Evolutionary conservation across 23 red algal species (phyloP).

Genomic region (Gracilaria caudata): DNA sequence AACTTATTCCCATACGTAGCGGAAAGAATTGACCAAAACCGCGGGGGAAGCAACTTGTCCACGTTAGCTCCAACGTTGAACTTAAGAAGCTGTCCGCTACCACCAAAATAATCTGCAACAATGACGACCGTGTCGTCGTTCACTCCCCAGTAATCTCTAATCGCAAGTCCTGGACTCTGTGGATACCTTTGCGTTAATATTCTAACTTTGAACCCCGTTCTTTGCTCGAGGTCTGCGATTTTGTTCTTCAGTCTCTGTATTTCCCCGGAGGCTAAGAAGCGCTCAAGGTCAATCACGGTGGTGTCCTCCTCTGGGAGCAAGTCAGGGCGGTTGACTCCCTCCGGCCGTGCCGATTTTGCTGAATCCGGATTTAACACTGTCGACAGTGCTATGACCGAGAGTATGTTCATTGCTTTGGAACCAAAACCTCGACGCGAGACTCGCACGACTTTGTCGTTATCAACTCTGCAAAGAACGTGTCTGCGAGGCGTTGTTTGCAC

Average conservation of each 20-base stretch:
- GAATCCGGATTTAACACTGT: not conserved
- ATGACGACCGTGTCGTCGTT: constrained; percentile 94
- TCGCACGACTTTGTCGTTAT: not conserved
- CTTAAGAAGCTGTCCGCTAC: constrained; percentile 88
- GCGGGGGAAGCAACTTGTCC: constrained; percentile 78
- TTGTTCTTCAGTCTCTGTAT: constrained; percentile 33
- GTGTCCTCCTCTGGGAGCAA: constrained; percentile 62
- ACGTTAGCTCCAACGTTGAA: constrained; percentile 94
- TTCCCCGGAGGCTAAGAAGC: constrained; percentile 80
- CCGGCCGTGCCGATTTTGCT: constrained; percentile 48
- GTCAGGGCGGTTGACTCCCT: constrained; percentile 88
- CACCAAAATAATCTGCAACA: constrained; percentile 96
- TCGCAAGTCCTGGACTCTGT: constrained; percentile 85
- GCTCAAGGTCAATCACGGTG: constrained; percentile 86
- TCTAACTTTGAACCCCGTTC: constrained; percentile 88
- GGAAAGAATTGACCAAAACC: constrained; percentile 87
- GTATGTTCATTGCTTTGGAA: not conserved
- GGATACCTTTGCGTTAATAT: constrained; percentile 95
- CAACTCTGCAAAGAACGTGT: not conserved
- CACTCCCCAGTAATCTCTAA: constrained; percentile 96
- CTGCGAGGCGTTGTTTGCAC: not conserved
- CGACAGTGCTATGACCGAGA: not conserved
- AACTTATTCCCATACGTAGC: constrained; percentile 97
- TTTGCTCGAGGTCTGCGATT: constrained; percentile 74
- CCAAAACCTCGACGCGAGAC: constrained; percentile 6